Percentiles rank a stretch among this genome's conserved stretches.
Evolutionary conservation across 257 asterid species (phyloP).

Genomic region (Echites panduratus): DNA sequence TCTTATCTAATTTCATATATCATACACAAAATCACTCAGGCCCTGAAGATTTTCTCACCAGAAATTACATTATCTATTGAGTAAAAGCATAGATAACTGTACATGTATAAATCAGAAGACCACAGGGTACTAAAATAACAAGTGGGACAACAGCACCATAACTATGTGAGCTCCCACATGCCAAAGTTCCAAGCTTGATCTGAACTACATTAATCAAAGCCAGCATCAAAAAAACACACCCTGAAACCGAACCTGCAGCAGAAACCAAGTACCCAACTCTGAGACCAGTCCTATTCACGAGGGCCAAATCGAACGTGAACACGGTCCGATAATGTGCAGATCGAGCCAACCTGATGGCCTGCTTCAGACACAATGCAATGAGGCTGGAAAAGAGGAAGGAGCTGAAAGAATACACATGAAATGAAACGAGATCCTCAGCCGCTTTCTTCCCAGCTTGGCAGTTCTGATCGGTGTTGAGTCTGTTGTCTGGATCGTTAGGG

Average conservation of each 20-base stretch:
- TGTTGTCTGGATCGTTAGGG: slow-evolving; percentile 70
- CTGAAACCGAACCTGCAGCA: slow-evolving; percentile 73
- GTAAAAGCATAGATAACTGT: slow-evolving; percentile 71
- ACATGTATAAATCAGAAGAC: slow-evolving; percentile 61
- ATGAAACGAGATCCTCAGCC: slow-evolving; percentile 62
- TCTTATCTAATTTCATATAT: neutral
- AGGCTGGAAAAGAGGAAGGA: slow-evolving; percentile 92
- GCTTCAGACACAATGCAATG: slow-evolving; percentile 68
- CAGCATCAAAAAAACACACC: slow-evolving; percentile 70
- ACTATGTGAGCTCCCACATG: slow-evolving; percentile 61
- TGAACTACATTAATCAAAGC: slow-evolving; percentile 79
- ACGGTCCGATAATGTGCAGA: slow-evolving; percentile 34
- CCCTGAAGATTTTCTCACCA: neutral
- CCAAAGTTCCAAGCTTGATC: slow-evolving; percentile 75
- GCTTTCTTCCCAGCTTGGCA: slow-evolving; percentile 49
- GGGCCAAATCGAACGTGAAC: slow-evolving; percentile 60
- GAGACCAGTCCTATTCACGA: slow-evolving; percentile 43
- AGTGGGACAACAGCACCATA: slow-evolving; percentile 80
- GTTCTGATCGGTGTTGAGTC: slow-evolving; percentile 45
- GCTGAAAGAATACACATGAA: slow-evolving; percentile 87
- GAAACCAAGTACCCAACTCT: slow-evolving; percentile 80
- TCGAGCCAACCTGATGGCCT: slow-evolving; percentile 50
- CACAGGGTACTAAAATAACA: slow-evolving; percentile 58
- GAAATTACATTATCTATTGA: slow-evolving; percentile 23
- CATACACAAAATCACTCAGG: too few relatives aligned